Conservation (phyloP, 139 green algal genomes). For the Auxenochlorella pyrenoidosa region DNA sequence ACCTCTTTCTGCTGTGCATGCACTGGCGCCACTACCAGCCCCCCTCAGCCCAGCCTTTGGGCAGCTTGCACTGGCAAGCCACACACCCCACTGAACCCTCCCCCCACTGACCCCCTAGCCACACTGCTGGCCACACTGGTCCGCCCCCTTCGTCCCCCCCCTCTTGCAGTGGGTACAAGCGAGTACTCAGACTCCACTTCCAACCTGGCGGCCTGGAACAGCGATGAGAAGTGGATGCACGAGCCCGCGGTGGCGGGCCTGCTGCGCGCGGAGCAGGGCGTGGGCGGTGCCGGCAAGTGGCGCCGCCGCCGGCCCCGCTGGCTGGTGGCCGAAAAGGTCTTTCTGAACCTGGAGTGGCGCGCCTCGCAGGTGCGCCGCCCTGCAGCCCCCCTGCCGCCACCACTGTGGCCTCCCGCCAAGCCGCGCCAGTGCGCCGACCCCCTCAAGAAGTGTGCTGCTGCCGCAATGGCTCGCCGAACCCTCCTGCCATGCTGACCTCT, state of each 20-base stretch:
- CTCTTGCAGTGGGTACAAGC: neutral
- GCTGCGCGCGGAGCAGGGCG: slow-evolving; percentile 37
- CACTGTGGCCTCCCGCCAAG: too few species aligned
- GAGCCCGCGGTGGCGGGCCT: slow-evolving; percentile 51
- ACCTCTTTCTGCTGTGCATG: too few species aligned
- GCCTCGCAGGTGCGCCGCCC: slow-evolving; percentile 38
- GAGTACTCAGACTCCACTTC: slow-evolving; percentile 34
- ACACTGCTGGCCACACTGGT: too few species aligned
- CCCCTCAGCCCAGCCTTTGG: too few species aligned
- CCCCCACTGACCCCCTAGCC: too few species aligned
- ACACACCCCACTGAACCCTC: too few species aligned
- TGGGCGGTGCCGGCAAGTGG: slow-evolving; percentile 39
- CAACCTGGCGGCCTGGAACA: slow-evolving; percentile 48
- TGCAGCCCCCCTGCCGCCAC: neutral
- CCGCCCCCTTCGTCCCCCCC: neutral
- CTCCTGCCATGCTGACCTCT: too few species aligned
- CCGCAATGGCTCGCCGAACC: too few species aligned
- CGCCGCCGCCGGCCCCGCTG: slow-evolving; percentile 53
- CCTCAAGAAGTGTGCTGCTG: too few species aligned
- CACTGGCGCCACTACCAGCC: too few species aligned
- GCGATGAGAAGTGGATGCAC: slow-evolving; percentile 55
- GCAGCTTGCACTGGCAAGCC: too few species aligned
- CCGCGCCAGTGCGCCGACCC: too few species aligned
- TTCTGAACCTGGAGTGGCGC: slow-evolving; percentile 57
- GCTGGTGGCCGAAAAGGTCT: slow-evolving; percentile 61